A percentile compares a stretch with the other conserved stretches of the same genome.
These are phyloP conservation scores for Daldinia grandis DNA, from an alignment of 495 filamentous ascomycete genomes.

Conservation along the genomic window DNA sequence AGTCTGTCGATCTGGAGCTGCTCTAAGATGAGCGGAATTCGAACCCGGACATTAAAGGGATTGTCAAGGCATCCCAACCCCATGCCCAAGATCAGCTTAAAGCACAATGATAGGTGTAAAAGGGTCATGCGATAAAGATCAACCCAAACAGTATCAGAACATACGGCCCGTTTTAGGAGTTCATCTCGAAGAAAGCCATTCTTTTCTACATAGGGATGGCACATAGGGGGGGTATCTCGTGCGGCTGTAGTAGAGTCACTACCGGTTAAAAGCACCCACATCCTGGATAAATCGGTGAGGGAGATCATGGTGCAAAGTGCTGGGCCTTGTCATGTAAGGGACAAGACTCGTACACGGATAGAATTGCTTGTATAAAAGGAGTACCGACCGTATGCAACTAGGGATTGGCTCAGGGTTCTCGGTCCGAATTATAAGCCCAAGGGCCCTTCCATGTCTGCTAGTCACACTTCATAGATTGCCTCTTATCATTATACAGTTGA, in stretches of 20 bases:
- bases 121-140: conserved; percentile 29
- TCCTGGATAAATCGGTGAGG: conserved; percentile 40
- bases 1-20: conserved; percentile 15
- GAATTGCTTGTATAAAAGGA: conserved; percentile 27
- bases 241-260: conserved; percentile 29
- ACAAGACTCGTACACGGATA: conserved; percentile 23
- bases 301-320: conserved; percentile 27
- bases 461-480: conserved; percentile 31
- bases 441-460: conserved; percentile 12
- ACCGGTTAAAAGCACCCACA: conserved; percentile 38
- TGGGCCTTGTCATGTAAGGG: conserved; percentile 39
- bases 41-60: conserved; percentile 2
- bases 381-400: conserved; percentile 22
- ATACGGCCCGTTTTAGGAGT: conserved; percentile 34
- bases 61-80: neutral
- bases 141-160: conserved; percentile 15
- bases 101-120: conserved; percentile 8
- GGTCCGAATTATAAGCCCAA: conserved; percentile 39
- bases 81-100: neutral
- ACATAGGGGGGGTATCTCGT: conserved; percentile 22
- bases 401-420: conserved; percentile 37
- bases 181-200: conserved; percentile 22
- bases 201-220: conserved; percentile 25
- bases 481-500: conserved; percentile 8
- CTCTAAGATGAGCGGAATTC: neutral